Base-by-base conservation (phyloP, 768 basidiomycete genomes). In the Mrakia hoshinonis region DNA sequence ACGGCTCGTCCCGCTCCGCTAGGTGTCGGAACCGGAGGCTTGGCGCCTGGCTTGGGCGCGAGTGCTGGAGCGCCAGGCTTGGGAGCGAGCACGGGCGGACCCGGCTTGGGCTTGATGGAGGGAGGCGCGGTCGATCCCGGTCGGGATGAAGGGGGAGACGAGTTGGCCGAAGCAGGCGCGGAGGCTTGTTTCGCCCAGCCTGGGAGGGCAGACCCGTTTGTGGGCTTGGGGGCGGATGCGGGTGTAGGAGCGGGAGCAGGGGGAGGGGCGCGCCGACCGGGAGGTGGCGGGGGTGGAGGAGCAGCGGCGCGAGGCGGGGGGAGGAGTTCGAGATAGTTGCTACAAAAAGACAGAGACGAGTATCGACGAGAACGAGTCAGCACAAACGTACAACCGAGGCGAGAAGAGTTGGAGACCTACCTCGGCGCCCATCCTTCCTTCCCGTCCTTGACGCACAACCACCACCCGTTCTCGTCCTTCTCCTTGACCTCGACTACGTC, bases 401-500 rank as follows among this genome's bases (percentile, higher is more conserved):
- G 13, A 26, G 24, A 38, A 15, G 34, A 15, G 31, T 52, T 34
- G 31, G 26, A n/a, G 36, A 73, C 79, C 74, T 51, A 79, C 75
- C 88, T 87, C 2, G 96, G 96, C 24, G 94, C 92, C 93, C 94
- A 99, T 18, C 92, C 96, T 78, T 97, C 92, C 22, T 82, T 80
- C 2, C 85, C 85, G 66, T 83, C 84, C 80, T 89, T 92, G 83
- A 88, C 90, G 69, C 97, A 89, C 39, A 96, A 83, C 95, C 96
- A 98, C 96, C 96, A 99, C 3, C 95, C 96, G 75, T 95, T 95
- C 72, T 93, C 87, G 77, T 89, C 87, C 78, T 96, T 92, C 82
- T 95, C 88, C 39, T 93, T 83, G 24, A 98, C 82, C 81, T 97
- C 94, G 1, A 98, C 90, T 3, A 90, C 70, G 73, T 97, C 96